A percentile compares a stretch with the other conserved stretches of the same genome.
These are phyloP conservation scores for Botryotinia globosa DNA, from an alignment of 2,329 filamentous ascomycete genomes.

Conservation along the genomic window DNA sequence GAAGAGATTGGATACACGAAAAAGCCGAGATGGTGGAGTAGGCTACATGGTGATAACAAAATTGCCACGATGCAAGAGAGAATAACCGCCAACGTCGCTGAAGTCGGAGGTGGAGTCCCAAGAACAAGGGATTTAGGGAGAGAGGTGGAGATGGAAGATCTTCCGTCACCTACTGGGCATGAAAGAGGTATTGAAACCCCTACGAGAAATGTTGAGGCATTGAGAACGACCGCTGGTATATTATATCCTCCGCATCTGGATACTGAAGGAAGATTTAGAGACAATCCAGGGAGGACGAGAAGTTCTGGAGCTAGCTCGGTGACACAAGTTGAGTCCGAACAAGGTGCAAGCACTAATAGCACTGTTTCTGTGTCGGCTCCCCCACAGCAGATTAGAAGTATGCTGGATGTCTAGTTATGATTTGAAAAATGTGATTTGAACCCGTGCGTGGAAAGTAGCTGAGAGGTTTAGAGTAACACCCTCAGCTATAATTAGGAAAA, in stretches of 20 bases:
- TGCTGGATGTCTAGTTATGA: conserved; percentile 41
- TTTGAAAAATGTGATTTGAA: not conserved
- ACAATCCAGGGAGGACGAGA: conserved; percentile 21
- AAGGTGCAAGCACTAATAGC: conserved; percentile 31
- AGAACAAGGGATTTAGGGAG: conserved; percentile 35
- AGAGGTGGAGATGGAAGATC: conserved; percentile 42
- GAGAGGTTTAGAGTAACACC: not conserved
- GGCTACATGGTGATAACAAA: conserved; percentile 35
- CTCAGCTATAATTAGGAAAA: too few species aligned
- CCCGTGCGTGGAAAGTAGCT: not conserved
- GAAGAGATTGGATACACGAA: conserved; percentile 58
- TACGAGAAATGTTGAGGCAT: conserved; percentile 45
- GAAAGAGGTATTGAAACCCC: not conserved
- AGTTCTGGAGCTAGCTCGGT: conserved; percentile 16
- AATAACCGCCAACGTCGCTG: conserved; percentile 37
- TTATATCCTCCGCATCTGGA: conserved; percentile 23
- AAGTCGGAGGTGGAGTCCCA: conserved; percentile 39
- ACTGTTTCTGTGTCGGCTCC: conserved; percentile 32
- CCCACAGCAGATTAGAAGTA: conserved; percentile 41
- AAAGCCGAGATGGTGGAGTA: conserved; percentile 67
- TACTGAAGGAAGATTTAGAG: conserved; percentile 22
- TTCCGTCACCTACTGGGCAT: conserved; percentile 25
- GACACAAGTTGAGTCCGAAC: conserved; percentile 13
- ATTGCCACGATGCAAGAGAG: conserved; percentile 37
- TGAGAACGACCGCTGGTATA: conserved; percentile 23